Base-by-base conservation (phyloP, 164 flowering plant species). In the Hamamelis virginiana region DNA sequence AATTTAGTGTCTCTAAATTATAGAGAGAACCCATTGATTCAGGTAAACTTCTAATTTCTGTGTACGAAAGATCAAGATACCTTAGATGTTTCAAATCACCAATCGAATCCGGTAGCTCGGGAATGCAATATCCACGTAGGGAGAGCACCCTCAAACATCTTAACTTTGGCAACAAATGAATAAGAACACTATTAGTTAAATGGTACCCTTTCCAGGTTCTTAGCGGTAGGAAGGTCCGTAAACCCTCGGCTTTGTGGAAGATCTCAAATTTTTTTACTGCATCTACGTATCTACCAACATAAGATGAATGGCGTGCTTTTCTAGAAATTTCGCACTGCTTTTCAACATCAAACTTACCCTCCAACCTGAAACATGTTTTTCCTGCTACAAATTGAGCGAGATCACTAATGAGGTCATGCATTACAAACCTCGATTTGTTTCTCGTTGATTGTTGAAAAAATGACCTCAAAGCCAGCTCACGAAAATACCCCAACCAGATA, bases 401-500 rank as follows among this genome's bases (percentile, higher is more conserved):
- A 58, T 81, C 85, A 69, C 65, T 16, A 5, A 78, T 41, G 4
- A 84, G 81, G 16, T 78, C 83, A 65, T 76, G 87, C 85, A 81
- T 80, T 0, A 53, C 19, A 47, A 55, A 77, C 0, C 25, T 0
- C n/a, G 69, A 71, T 23, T 52, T 14, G 1, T 13, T 8, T 33
- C 13, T 16, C 3, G 13, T 38, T 0, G 55, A n/a, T 26, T 28
- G 11, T 53, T 76, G 76, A 53, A 85, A 76, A 6, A 85, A 69
- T 1, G 80, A 85, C 43, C 78, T 79, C 11, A 71, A 69, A 1
- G 55, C 0, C 16, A 85, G 45, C 1, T 72, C 73, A 19, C 48
- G 0, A 27, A 81, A 77, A 50, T 56, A 78, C 1, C 59, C 69
- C 14, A 38, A 43, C 9, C 80, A 85, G 0, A 75, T n/a, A 8